These are phyloP conservation scores for Mycena sp. DNA, from an alignment of 1,284 basidiomycete species.

Conservation along the genomic window DNA sequence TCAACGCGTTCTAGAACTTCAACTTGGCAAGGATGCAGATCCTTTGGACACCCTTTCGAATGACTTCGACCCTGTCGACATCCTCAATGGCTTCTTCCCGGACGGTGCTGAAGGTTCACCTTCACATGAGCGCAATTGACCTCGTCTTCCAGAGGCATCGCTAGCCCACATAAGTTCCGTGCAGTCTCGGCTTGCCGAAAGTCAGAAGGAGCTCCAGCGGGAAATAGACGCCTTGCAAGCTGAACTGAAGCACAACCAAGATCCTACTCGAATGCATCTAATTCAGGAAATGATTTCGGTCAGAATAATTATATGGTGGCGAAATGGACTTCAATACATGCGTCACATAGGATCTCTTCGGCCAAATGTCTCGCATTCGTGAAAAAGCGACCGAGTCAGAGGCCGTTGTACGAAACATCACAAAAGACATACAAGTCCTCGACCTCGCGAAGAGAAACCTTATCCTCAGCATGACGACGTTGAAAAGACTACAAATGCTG, in stretches of 20 bases:
- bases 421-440: slow-evolving; percentile 94
- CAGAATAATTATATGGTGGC: slow-evolving; percentile 29
- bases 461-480: slow-evolving; percentile 87
- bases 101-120: slow-evolving; percentile 64
- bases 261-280: slow-evolving; percentile 84
- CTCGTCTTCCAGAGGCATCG: slow-evolving; percentile 64
- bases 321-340: slow-evolving; percentile 7
- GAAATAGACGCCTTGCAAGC: slow-evolving; percentile 77
- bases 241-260: slow-evolving; percentile 79
- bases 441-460: slow-evolving; percentile 96
- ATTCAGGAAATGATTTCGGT: slow-evolving; percentile 96
- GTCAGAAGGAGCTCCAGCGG: slow-evolving; percentile 70
- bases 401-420: slow-evolving; percentile 94
- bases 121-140: not conserved
- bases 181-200: slow-evolving; percentile 66
- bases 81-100: slow-evolving; percentile 80
- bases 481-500: slow-evolving; percentile 94
- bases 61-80: slow-evolving; percentile 64
- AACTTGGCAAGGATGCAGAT: slow-evolving; percentile 52
- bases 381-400: slow-evolving; percentile 97
- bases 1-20: slow-evolving; percentile 69
- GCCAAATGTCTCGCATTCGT: slow-evolving; percentile 93
- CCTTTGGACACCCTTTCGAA: slow-evolving; percentile 66
- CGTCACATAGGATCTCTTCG: slow-evolving; percentile 79
- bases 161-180: slow-evolving; percentile 71